Conservation (phyloP, 768 basidiomycete genomes). For the Clitopilus hobsonii region DNA sequence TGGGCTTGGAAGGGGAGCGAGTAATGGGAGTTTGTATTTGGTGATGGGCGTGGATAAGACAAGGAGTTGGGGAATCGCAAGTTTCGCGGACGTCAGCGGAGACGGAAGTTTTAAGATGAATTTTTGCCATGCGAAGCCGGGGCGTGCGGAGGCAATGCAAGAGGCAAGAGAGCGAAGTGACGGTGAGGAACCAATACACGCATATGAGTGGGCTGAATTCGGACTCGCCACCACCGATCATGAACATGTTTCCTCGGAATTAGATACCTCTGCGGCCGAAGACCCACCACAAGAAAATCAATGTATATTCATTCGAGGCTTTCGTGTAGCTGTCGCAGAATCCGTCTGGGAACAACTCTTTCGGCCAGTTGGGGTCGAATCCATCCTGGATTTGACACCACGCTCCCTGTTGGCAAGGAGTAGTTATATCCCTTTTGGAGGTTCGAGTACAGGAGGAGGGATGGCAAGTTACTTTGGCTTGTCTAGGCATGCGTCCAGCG, state of each 20-base stretch:
- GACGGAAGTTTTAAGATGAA: not conserved
- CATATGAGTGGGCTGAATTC: too few relatives aligned
- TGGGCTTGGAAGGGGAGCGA: not conserved
- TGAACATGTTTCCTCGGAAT: too few relatives aligned
- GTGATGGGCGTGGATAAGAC: not conserved
- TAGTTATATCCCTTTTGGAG: not conserved
- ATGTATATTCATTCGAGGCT: not conserved
- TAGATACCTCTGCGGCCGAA: too few relatives aligned
- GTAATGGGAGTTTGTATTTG: not conserved
- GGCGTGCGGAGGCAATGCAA: too few relatives aligned
- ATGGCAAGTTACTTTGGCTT: too few relatives aligned
- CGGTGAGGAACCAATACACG: too few relatives aligned
- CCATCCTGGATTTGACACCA: not conserved
- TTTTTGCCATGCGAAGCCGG: too few relatives aligned
- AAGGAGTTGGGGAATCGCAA: not conserved
- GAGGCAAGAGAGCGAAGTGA: too few relatives aligned
- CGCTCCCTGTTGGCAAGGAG: not conserved
- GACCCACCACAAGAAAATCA: too few relatives aligned
- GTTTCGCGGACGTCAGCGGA: not conserved
- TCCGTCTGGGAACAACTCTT: not conserved
- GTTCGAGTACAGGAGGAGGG: too few relatives aligned
- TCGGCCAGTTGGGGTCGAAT: not conserved
- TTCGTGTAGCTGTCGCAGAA: not conserved
- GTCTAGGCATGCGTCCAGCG: too few relatives aligned
- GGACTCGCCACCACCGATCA: too few relatives aligned